Conservation (phyloP, 208 protist genomes). For the Leishmania amazonensis region DNA sequence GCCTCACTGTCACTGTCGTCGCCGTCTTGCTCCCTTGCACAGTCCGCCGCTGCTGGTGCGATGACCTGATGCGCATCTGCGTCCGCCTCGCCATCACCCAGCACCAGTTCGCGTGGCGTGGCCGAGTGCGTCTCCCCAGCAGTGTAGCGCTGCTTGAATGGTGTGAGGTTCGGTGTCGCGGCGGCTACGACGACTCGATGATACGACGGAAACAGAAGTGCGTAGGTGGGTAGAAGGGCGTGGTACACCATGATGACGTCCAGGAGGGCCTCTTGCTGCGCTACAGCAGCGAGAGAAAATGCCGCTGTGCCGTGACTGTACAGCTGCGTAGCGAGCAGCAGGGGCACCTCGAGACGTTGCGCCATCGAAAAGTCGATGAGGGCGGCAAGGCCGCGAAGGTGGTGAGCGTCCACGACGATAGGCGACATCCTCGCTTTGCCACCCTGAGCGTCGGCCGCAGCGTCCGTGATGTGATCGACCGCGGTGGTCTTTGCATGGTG, state of each 20-base stretch:
- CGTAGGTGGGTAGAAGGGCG: conserved; percentile 25
- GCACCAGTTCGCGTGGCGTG: not conserved
- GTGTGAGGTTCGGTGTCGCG: not conserved
- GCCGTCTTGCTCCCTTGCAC: not conserved
- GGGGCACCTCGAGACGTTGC: conserved; percentile 3
- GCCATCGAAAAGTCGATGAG: conserved; percentile 24
- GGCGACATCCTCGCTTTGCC: not conserved
- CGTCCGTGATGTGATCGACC: not conserved
- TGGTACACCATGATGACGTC: conserved; percentile 17
- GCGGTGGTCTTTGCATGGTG: conserved; percentile 11
- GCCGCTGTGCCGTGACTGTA: not conserved
- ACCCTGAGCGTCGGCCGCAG: not conserved
- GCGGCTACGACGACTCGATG: conserved; percentile 9
- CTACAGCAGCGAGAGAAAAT: not conserved
- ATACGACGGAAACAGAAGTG: conserved; percentile 27
- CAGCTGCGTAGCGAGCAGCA: not conserved
- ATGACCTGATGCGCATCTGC: not conserved
- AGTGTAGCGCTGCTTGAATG: not conserved
- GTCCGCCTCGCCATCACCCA: not conserved
- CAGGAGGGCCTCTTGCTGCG: conserved; percentile 17
- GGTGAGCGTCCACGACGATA: conserved; percentile 18
- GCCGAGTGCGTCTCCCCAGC: not conserved
- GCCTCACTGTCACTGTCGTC: not conserved
- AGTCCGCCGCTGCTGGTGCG: not conserved
- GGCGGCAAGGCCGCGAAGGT: conserved; percentile 14